These are phyloP conservation scores for Scleroderma citrinum DNA, from an alignment of 768 basidiomycete species.

Conservation along the genomic window DNA sequence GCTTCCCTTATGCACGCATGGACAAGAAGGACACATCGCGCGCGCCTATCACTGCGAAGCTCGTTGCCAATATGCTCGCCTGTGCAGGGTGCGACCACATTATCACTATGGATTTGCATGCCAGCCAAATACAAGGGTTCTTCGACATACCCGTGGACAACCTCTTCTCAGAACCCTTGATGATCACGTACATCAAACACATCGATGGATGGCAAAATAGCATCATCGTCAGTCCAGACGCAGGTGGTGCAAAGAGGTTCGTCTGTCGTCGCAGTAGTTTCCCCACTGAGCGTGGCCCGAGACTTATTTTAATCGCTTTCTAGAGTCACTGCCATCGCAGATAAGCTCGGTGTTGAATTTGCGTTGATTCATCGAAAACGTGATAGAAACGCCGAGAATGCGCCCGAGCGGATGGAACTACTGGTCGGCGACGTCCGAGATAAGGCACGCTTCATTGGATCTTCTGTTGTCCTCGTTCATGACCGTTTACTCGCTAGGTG, in stretches of 20 bases:
- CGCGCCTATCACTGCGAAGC: slow-evolving; percentile 96
- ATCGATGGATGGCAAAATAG: slow-evolving; percentile 82
- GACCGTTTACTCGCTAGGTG: slow-evolving; percentile 39
- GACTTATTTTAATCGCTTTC: neutral
- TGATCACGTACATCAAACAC: slow-evolving; percentile 90
- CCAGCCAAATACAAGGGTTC: slow-evolving; percentile 97
- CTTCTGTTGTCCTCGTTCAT: slow-evolving; percentile 6
- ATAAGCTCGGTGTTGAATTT: slow-evolving; percentile 92
- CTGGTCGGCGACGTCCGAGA: slow-evolving; percentile 91
- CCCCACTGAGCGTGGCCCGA: neutral
- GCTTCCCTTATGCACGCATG: slow-evolving; percentile 94
- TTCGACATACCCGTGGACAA: slow-evolving; percentile 99
- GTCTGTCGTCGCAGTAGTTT: slow-evolving; percentile 21
- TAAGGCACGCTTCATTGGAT: slow-evolving; percentile 46
- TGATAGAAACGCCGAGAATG: slow-evolving; percentile 55
- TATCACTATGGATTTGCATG: slow-evolving; percentile 99
- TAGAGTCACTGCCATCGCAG: slow-evolving; percentile 91
- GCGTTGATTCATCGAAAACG: slow-evolving; percentile 93
- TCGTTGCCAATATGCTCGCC: slow-evolving; percentile 96
- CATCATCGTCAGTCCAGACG: slow-evolving; percentile 95
- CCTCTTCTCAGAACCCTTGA: slow-evolving; percentile 91
- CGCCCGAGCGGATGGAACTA: slow-evolving; percentile 83
- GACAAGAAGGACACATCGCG: slow-evolving; percentile 98
- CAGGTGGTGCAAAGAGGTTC: slow-evolving; percentile 96
- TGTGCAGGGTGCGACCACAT: slow-evolving; percentile 98